Evolutionary conservation across 139 green algal species (phyloP), one percentile per base, ranked within the genome.

Genomic region (Pleodorina starrii): DNA sequence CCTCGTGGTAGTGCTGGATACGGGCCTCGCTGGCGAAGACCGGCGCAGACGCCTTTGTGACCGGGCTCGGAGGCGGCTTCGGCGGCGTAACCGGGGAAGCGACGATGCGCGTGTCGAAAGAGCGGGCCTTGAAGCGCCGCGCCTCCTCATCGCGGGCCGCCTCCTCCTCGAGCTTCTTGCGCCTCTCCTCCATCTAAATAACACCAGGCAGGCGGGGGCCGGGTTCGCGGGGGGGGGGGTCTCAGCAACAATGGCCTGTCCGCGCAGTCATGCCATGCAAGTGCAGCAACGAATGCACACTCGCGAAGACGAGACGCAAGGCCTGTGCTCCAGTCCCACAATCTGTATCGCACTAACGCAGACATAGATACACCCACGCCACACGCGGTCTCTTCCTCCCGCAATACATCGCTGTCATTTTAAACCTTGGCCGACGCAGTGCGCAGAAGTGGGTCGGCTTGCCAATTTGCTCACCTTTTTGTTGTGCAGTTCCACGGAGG

Each of bases 1-100:
- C 91, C 23, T 84, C 68, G 38, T 78, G 43, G 75, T 91, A 84
- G 74, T 91, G 84, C 50, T 60, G 35, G 38, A 85, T 77, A 51
- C 90, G 90, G 43, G 63, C 87, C 43, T 87, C 90, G 36, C 77
- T 89, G 27, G 60, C 71, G 38, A 91, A 89, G 12, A 42, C 29
- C 17, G 76, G 76, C 21, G 75, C 87, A 5, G 29, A 48, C 46
- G 42, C 69, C 25, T 44, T 19, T 16, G 90, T 93, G 17, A 81
- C 63, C 6, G 86, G 44, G 35, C 23, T 69, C 16, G 90, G 35
- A 19, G 40, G 43, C 10, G 79, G 85, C 73, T 89, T 89, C 32
- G n/a, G 59, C 25, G 90, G 90, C n/a, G 87, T 84, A 1, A 32
- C 16, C 14, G 75, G 48, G n/a, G 36, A n/a, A 23, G 77, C 60